Evolutionary conservation across 2,329 filamentous ascomycete species (phyloP).

Genomic region (Myriangium duriaei): DNA sequence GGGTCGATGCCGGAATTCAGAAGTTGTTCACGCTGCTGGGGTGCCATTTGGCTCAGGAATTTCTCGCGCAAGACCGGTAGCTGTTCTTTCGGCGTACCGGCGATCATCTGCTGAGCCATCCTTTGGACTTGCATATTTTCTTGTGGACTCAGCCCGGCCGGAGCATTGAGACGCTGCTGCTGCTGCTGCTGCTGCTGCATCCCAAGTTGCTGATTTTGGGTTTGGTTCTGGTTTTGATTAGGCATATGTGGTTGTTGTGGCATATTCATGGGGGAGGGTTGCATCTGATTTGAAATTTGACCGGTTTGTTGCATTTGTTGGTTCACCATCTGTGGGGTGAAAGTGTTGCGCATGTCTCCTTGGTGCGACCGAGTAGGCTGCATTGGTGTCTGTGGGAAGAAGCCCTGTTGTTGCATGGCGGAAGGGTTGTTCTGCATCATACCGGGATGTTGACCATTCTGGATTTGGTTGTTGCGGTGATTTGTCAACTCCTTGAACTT

Average conservation of each 20-base stretch:
- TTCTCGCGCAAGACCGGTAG: constrained; percentile 34
- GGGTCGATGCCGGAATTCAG: constrained; percentile 36
- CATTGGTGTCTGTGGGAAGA: constrained; percentile 25
- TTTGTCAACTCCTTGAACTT: background rate
- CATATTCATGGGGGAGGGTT: constrained; percentile 35
- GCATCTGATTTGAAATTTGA: constrained; percentile 31
- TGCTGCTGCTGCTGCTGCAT: constrained; percentile 16
- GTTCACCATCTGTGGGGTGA: constrained; percentile 34
- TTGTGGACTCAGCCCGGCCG: constrained; percentile 22
- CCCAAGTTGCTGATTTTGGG: constrained; percentile 15
- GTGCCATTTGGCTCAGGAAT: constrained; percentile 33
- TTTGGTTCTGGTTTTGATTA: constrained; percentile 19
- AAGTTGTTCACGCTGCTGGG: constrained; percentile 36
- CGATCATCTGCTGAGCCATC: constrained; percentile 35
- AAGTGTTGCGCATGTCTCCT: constrained; percentile 29
- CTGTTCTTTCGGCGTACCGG: constrained; percentile 31
- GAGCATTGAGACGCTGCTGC: constrained; percentile 16
- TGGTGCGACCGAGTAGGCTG: constrained; percentile 27
- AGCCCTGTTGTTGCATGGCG: constrained; percentile 20
- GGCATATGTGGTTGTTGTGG: constrained; percentile 9
- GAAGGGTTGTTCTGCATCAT: constrained; percentile 4
- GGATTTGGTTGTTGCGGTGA: background rate
- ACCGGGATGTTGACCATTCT: background rate
- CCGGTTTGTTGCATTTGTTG: background rate
- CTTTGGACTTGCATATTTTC: constrained; percentile 34